phyloP scores from a whole-genome alignment of 208 protist genomes.

The Trypanosoma grayi region DNA sequence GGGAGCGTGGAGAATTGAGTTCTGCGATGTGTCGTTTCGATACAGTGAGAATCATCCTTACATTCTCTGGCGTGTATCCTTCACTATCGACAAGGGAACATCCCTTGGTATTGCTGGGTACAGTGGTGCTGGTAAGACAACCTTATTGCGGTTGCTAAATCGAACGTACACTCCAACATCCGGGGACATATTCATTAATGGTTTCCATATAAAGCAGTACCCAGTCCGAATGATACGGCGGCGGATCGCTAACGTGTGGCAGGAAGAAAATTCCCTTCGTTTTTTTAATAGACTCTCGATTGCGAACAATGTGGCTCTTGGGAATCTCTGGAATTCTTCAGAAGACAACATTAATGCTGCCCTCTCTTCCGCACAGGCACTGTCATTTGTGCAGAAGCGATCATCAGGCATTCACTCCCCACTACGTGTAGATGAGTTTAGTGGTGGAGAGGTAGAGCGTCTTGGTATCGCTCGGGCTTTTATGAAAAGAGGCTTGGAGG shows the following conservation, averaged over 20 bases:
- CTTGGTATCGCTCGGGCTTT: conserved; percentile 59
- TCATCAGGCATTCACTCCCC: conserved; percentile 29
- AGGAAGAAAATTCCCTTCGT: conserved; percentile 34
- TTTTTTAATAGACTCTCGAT: conserved; percentile 58
- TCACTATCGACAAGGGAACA: conserved; percentile 37
- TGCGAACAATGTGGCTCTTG: conserved; percentile 58
- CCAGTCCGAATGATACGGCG: conserved; percentile 51
- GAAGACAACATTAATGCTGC: conserved; percentile 25
- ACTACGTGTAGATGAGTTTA: conserved; percentile 38
- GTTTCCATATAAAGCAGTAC: conserved; percentile 38
- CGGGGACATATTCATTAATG: conserved; percentile 61
- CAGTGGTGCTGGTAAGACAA: conserved; percentile 78
- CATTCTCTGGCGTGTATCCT: conserved; percentile 52
- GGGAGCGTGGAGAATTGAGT: conserved; percentile 51
- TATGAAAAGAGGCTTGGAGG: conserved; percentile 25
- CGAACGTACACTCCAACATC: conserved; percentile 48
- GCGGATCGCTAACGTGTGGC: conserved; percentile 61
- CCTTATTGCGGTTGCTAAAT: conserved; percentile 53
- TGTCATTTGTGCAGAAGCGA: conserved; percentile 37
- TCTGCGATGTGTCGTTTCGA: conserved; percentile 62
- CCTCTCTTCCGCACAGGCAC: conserved; percentile 27
- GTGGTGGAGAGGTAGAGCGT: conserved; percentile 67
- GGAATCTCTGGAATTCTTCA: conserved; percentile 34
- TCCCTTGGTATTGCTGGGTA: conserved; percentile 67
- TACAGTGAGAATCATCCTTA: conserved; percentile 43